These are phyloP conservation scores for Biscutella laevigata DNA, from an alignment of 441 rosid genomes.

Conservation along the genomic window DNA sequence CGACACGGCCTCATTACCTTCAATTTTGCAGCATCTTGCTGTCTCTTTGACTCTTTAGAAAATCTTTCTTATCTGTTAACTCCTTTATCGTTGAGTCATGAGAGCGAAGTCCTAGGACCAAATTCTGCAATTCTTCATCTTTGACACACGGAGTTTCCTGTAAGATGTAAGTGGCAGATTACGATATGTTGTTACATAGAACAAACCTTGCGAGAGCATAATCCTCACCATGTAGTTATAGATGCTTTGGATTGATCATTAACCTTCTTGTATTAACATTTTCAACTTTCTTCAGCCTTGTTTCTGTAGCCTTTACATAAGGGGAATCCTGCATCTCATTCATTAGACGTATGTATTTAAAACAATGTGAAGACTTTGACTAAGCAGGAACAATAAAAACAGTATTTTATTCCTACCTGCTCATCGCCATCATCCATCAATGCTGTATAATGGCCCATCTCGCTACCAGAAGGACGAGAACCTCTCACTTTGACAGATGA, in stretches of 20 bases:
- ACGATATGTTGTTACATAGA: too few relatives aligned
- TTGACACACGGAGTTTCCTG: conserved; percentile 91
- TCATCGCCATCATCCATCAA: conserved; percentile 36
- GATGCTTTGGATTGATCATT: too few relatives aligned
- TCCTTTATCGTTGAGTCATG: conserved; percentile 84
- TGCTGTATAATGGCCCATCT: conserved; percentile 30
- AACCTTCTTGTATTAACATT: too few relatives aligned
- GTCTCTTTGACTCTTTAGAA: conserved; percentile 46
- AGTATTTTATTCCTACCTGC: conserved; percentile 28
- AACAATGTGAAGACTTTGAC: too few relatives aligned
- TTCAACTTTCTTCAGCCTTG: too few relatives aligned
- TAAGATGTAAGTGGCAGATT: conserved; percentile 17
- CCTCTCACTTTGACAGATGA: conserved; percentile 57
- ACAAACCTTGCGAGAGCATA: too few relatives aligned
- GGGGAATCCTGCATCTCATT: too few relatives aligned
- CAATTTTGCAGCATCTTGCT: conserved; percentile 37
- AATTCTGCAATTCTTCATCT: conserved; percentile 89
- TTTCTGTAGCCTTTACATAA: too few relatives aligned
- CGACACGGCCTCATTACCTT: conserved; percentile 41
- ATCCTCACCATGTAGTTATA: too few relatives aligned
- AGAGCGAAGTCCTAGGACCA: conserved; percentile 82
- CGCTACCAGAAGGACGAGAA: conserved; percentile 32
- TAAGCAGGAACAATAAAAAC: too few relatives aligned
- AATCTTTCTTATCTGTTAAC: conserved; percentile 77
- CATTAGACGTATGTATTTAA: too few relatives aligned